phyloP scores from a whole-genome alignment of 1,139 yeast genomes.

The Blastobotrys buckinghamii region DNA sequence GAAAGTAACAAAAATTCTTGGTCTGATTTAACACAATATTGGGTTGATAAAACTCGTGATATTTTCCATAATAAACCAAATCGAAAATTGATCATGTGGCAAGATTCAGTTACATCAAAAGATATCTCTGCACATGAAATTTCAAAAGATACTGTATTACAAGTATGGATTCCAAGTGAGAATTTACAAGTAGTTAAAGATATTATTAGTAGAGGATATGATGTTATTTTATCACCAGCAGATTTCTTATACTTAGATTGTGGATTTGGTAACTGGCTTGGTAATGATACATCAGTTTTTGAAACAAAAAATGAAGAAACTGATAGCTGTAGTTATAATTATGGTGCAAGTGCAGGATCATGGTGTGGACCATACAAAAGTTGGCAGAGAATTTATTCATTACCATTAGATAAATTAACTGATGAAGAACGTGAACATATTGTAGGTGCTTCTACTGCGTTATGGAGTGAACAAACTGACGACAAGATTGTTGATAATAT shows the following conservation, averaged over 20 bases:
- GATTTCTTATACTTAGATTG: conserved; percentile 43
- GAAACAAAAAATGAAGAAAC: conserved; percentile 26
- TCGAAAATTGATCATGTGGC: conserved; percentile 43
- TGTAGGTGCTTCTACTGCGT: conserved; percentile 42
- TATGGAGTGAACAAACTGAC: conserved; percentile 46
- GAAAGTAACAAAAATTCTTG: conserved; percentile 38
- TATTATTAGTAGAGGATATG: conserved; percentile 39
- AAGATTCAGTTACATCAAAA: conserved; percentile 38
- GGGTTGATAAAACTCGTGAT: conserved; percentile 39
- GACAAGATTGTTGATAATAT: conserved; percentile 36
- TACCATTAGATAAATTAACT: conserved; percentile 38
- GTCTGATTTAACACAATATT: conserved; percentile 37
- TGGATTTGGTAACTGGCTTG: conserved; percentile 42
- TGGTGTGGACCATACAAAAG: conserved; percentile 49
- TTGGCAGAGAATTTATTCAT: conserved; percentile 44
- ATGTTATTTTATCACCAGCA: conserved; percentile 40
- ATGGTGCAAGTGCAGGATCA: conserved; percentile 38
- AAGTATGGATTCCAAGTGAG: conserved; percentile 36
- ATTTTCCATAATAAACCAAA: conserved; percentile 32
- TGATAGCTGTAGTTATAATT: conserved; percentile 28
- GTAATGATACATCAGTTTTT: conserved; percentile 38
- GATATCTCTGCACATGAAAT: conserved; percentile 24
- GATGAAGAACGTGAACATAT: conserved; percentile 34
- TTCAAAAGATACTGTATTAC: conserved; percentile 35
- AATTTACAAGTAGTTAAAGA: conserved; percentile 24